Conservation (phyloP, 2,329 filamentous ascomycete species). For the Aspergillus novofumigatus region DNA sequence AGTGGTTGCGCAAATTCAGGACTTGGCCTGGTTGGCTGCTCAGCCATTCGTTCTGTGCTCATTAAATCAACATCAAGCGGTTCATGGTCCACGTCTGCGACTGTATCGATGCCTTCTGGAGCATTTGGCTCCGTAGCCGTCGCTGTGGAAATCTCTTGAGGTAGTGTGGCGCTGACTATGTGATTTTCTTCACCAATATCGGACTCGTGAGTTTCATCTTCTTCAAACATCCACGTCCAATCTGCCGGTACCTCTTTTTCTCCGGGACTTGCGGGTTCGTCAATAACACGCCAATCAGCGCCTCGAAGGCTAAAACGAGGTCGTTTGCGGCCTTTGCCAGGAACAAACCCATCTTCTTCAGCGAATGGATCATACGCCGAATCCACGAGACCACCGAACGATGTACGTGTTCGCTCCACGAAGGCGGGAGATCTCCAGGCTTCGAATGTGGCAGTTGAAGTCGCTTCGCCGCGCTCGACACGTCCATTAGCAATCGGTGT, state of each 20-base stretch:
- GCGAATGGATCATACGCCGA: slow-evolving; percentile 61
- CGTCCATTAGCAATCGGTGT: slow-evolving; percentile 23
- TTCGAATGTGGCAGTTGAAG: slow-evolving; percentile 35
- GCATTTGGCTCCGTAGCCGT: neutral
- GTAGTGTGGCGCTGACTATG: neutral
- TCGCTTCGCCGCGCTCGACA: slow-evolving; percentile 5
- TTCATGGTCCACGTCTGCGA: neutral
- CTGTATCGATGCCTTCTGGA: neutral
- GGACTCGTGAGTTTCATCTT: slow-evolving; percentile 12
- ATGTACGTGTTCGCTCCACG: slow-evolving; percentile 65
- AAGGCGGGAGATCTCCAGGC: slow-evolving; percentile 78
- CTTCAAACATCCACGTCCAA: slow-evolving; percentile 26
- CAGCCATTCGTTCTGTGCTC: neutral
- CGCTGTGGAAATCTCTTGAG: slow-evolving; percentile 3
- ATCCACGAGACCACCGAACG: slow-evolving; percentile 64
- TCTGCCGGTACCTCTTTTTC: slow-evolving; percentile 41
- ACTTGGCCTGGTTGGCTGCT: slow-evolving; percentile 1
- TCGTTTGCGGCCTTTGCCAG: slow-evolving; percentile 62
- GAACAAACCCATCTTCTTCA: slow-evolving; percentile 62
- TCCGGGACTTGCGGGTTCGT: slow-evolving; percentile 65
- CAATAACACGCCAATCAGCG: slow-evolving; percentile 69
- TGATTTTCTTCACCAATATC: slow-evolving; percentile 10
- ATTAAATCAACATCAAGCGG: slow-evolving; percentile 10
- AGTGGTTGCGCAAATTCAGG: slow-evolving; percentile 4
- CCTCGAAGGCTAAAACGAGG: slow-evolving; percentile 65